phyloP scores from a whole-genome alignment of 2,329 filamentous ascomycete species.

The Alternaria brassicicola region DNA sequence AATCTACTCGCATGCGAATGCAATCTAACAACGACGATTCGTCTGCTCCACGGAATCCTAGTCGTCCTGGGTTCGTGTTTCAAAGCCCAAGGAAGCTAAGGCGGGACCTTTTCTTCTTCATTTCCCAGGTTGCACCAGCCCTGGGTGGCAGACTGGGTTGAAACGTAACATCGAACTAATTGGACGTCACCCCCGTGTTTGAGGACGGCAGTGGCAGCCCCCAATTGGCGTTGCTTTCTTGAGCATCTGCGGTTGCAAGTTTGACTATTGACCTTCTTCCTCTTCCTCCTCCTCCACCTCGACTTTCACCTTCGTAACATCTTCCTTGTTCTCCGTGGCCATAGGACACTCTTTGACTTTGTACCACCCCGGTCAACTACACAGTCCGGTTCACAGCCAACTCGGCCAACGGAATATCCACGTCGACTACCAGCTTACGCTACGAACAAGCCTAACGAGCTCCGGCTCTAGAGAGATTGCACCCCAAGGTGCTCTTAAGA shows the following conservation, averaged over 20 bases:
- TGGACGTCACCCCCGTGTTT: constrained; percentile 23
- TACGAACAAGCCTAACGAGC: constrained; percentile 19
- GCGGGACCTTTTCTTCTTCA: constrained; percentile 19
- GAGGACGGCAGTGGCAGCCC: constrained; percentile 26
- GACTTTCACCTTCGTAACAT: constrained; percentile 7
- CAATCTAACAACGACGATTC: constrained; percentile 5
- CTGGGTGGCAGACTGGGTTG: constrained; percentile 17
- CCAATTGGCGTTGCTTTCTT: constrained; percentile 28
- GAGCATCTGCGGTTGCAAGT: constrained; percentile 1
- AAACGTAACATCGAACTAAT: constrained; percentile 21
- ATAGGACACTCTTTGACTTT: constrained; percentile 25
- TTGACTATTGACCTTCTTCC: constrained; percentile 17
- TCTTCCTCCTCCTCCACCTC: constrained; percentile 16
- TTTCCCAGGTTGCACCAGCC: constrained; percentile 13
- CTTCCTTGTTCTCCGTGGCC: constrained; percentile 8
- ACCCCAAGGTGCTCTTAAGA: constrained; percentile 15
- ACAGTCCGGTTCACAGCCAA: constrained; percentile 16
- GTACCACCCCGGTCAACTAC: constrained; percentile 27
- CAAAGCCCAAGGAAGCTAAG: constrained; percentile 17
- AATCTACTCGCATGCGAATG: constrained; percentile 16
- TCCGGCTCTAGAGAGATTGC: constrained; percentile 8
- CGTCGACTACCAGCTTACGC: constrained; percentile 12
- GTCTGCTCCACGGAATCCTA: background rate
- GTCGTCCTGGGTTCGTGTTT: constrained; percentile 17
- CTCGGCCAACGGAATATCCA: constrained; percentile 3